A percentile compares a stretch with the other conserved stretches of the same genome.
These are phyloP conservation scores for Apiospora pterosperma DNA, from an alignment of 2,329 filamentous ascomycete species.

Conservation along the genomic window DNA sequence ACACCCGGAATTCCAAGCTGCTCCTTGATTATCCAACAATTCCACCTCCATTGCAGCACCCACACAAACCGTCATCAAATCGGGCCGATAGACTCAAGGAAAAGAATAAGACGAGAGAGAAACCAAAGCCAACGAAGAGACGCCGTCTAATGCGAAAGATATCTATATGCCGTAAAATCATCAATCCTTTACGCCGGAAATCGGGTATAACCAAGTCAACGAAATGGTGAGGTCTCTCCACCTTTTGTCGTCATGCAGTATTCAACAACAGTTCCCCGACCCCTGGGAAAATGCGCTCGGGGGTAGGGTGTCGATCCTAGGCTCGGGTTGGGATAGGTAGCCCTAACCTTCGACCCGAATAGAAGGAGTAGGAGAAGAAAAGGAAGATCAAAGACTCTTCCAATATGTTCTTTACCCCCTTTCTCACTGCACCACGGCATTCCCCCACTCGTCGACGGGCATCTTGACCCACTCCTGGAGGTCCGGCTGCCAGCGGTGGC, in stretches of 20 bases:
- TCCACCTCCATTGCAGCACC: neutral
- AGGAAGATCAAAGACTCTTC: too few species aligned
- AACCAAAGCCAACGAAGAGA: neutral
- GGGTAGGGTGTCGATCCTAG: too few species aligned
- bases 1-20: neutral
- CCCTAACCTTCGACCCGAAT: too few species aligned
- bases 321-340: too few species aligned
- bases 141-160: neutral
- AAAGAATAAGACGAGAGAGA: neutral
- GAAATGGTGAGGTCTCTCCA: neutral
- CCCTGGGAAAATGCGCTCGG: too few species aligned
- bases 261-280: too few species aligned
- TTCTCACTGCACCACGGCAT: slow-evolving; percentile 17
- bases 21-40: neutral
- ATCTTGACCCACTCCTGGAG: slow-evolving; percentile 57
- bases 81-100: neutral
- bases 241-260: neutral
- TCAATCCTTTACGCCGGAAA: neutral
- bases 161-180: neutral
- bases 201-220: neutral
- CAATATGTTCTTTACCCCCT: slow-evolving; percentile 10
- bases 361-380: too few species aligned
- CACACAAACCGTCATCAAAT: neutral
- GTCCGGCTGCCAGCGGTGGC: slow-evolving; percentile 58
- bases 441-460: slow-evolving; percentile 19